Evolutionary conservation across 108 stramenopile genomes (phyloP), one percentile per base, ranked within the genome.

Genomic region (Cyclotella cryptica): DNA sequence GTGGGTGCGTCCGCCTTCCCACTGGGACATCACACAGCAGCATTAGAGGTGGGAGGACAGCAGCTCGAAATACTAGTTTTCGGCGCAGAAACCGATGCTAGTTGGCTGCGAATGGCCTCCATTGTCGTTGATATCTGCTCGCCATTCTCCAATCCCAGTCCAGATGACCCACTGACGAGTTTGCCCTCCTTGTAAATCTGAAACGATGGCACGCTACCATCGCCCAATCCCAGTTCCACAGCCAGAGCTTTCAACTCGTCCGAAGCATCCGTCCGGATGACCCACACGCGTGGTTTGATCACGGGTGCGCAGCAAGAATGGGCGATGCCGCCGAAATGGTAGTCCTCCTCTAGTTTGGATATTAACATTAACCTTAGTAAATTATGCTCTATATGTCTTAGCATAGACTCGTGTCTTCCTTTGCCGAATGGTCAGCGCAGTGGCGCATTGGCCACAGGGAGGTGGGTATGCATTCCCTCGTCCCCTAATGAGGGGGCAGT

Each of bases 161-260:
- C 42, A 10, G 40, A 22, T 17, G 62, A 72, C 18, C 22, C 60
- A 18, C 28, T 41, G 27, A 78, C 55, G 11, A 78, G 12, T 19
- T 10, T 29, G 2, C 79, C 83, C 10, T 60, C 21, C 11, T 43
- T 45, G 62, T 80, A 80, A 19, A 85, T 68, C 28, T 66, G 74
- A 46, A 27, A 74, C 14, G 66, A 77, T 0, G 84, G 80, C 35
- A 6, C 35, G 4, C 6, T 35, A 55, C 81, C 51, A 44, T 75
- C 75, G 14, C 45, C 76, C 42, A 83, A 47, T 35, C 85, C 85
- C 24, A 84, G 59, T 42, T 84, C 85, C 14, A 86, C 42, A 40
- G 85, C 85, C 5, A 75, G 11, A 28, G 80, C 79, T 53, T 84
- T 83, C 49, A 84, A 61, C 21, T 76, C 85, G 35, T 80, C 84